Evolutionary conservation across 208 protist genomes (phyloP), one percentile per base, ranked within the genome.

Genomic region (Leishmania tarentolae): DNA sequence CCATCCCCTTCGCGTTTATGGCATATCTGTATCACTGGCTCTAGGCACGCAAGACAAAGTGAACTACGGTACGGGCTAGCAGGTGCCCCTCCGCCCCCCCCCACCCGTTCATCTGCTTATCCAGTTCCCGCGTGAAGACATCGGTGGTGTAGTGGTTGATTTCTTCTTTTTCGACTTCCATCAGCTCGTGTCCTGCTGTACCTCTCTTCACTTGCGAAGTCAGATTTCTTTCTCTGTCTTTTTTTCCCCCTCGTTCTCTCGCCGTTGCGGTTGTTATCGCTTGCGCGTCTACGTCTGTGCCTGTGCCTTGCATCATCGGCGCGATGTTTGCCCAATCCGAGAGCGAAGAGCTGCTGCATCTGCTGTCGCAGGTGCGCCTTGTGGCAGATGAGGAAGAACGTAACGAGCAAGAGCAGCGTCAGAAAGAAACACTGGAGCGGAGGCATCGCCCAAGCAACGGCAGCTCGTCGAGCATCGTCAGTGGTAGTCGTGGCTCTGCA

Each of bases 261-360:
- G 28, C n/a, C 21, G 56, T n/a, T 57, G 52, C 52, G 0, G 24
- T 59, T 8, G 21, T 61, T n/a, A n/a, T n/a, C n/a, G n/a, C n/a
- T n/a, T n/a, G n/a, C n/a, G 11, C 5, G 40, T 61, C 21, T 59
- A 21, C 15, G 1, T 75, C n/a, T 63, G 28, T 68, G 17, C 0
- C 21, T 66, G 75, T 53, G 40, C 13, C 11, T 68, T 4, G 71
- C 37, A 61, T 78, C 37, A 72, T 61, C 47, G 46, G 40, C 74
- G 46, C n/a, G n/a, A 87, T 87, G 83, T 83, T 83, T 28, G 77
- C 79, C 6, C 78, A 87, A 61, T 56, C 79, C 5, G 79, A 87
- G 50, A 87, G 71, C 71, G 80, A 79, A 37, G 83, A 87, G 71
- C 74, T 87, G 79, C 71, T 87, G 56, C 66, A 83, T n/a, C 76